A percentile compares a stretch with the other conserved stretches of the same genome.
These are phyloP conservation scores for Epichloe sylvatica DNA, from an alignment of 2,329 filamentous ascomycete genomes.

Conservation along the genomic window DNA sequence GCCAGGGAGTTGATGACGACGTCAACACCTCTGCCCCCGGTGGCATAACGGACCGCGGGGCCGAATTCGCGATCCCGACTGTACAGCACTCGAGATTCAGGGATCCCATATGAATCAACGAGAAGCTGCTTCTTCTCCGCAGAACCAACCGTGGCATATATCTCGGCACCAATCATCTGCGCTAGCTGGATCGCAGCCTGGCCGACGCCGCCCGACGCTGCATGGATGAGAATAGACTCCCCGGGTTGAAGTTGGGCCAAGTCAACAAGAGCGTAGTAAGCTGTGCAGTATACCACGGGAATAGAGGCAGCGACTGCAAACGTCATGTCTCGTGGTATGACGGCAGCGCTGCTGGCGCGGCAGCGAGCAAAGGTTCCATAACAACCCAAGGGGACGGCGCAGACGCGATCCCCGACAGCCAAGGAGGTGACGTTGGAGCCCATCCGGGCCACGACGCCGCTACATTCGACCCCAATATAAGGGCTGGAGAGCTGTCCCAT, in stretches of 20 bases:
- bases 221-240: constrained; percentile 20
- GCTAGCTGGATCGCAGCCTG: constrained; percentile 16
- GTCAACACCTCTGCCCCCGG: constrained; percentile 46
- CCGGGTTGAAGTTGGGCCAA: constrained; percentile 17
- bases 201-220: constrained; percentile 17
- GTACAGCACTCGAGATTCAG: constrained; percentile 18
- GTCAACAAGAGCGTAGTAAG: constrained; percentile 7
- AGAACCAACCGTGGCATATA: constrained; percentile 19
- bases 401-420: constrained; percentile 11
- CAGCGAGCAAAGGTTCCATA: constrained; percentile 17
- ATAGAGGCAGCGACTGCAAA: constrained; percentile 19
- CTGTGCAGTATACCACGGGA: constrained; percentile 8
- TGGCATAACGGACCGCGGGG: constrained; percentile 10
- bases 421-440: constrained; percentile 7
- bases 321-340: constrained; percentile 6
- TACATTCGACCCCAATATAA: constrained; percentile 12
- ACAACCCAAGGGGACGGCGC: constrained; percentile 12
- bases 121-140: constrained; percentile 17
- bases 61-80: constrained; percentile 13
- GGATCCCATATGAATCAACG: constrained; percentile 21
- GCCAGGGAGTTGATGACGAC: constrained; percentile 43
- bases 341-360: constrained; percentile 3
- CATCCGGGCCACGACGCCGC: constrained; percentile 11
- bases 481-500: constrained; percentile 11
- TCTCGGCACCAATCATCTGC: constrained; percentile 10